Base-by-base conservation (phyloP, 1,284 basidiomycete genomes). In the Heterobasidion annosum region DNA sequence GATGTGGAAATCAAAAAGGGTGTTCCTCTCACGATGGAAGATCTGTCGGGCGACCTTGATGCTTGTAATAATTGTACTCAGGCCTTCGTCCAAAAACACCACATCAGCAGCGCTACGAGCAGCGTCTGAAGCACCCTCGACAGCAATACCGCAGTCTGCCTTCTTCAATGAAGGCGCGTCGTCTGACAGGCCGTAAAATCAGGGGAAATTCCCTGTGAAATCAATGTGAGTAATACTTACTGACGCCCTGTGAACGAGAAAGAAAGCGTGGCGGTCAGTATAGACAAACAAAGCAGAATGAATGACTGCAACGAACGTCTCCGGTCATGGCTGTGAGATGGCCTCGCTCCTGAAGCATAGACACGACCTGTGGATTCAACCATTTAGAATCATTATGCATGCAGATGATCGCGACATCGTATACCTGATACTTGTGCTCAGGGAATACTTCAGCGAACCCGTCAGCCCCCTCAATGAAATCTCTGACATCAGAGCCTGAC, bases 401-500 rank as follows among this genome's bases (percentile, higher is more conserved):
- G 15, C 18, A 48, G 6, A 33, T n/a, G n/a, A 16, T 51, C 49
- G 34, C 16, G 5, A 13, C 2, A 15, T 12, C 34, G 8, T 1
- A 16, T 49, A 19, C 35, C 3, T 40, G 37, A n/a, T 47, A 48
- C 56, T 67, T 72, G 70, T 80, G 76, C 65, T 79, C 78, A 16
- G 78, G 78, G 64, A 76, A 76, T 50, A 80, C 78, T 62, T 79
- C 78, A 15, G 76, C 78, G 65, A 80, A 79, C 54, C 78, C 78
- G 61, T 79, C 78, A 40, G 78, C 78, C 56, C 72, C 74, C 68
- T 79, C 76, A 55, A 79, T 72, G 56, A 79, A 78, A 51, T 71
- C 63, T 19, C 63, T 61, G 34, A 62, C 57, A 54, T 78, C 74
- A 12, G 76, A 76, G 40, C 78, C 78, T 46, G 74, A 58, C 75